phyloP scores from a whole-genome alignment of 2,329 filamentous ascomycete genomes.

The Hymenoscyphus repandus region DNA sequence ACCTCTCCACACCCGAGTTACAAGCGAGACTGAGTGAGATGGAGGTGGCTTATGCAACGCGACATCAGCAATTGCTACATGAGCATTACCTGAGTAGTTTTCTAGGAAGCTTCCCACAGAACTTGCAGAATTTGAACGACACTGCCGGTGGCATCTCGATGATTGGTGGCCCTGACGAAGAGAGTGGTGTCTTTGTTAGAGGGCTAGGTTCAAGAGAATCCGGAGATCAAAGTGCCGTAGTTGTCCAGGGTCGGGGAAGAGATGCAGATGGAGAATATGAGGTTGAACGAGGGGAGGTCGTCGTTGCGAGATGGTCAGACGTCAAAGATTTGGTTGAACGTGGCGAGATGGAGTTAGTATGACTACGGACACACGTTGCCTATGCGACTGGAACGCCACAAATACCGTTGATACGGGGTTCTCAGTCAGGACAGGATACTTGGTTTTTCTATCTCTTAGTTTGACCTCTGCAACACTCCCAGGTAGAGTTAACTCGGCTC shows the following conservation, averaged over 20 bases:
- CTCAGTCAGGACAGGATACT: too few species aligned
- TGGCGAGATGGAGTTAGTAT: constrained; percentile 42
- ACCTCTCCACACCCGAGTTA: constrained; percentile 53
- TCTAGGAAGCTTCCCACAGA: constrained; percentile 71
- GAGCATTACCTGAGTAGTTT: constrained; percentile 84
- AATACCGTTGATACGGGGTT: background rate
- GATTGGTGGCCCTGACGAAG: constrained; percentile 81
- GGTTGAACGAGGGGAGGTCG: constrained; percentile 33
- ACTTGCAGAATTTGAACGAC: constrained; percentile 83
- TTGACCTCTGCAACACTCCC: too few species aligned
- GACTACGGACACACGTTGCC: background rate
- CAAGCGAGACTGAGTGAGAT: constrained; percentile 64
- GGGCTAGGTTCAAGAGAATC: constrained; percentile 53
- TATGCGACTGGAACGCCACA: background rate
- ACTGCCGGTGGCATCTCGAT: constrained; percentile 85
- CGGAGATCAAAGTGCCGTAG: constrained; percentile 70
- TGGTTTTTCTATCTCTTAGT: too few species aligned
- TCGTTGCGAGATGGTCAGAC: constrained; percentile 26
- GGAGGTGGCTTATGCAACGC: constrained; percentile 76
- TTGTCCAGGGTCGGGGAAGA: constrained; percentile 66
- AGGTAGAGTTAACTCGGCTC: too few species aligned
- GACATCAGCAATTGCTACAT: constrained; percentile 79
- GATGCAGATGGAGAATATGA: constrained; percentile 58
- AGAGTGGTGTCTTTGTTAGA: constrained; percentile 79
- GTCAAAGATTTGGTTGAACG: constrained; percentile 41